Evolutionary conservation across 1,284 basidiomycete genomes (phyloP), one percentile per base, ranked within the genome.

Genomic region (Cryptococcus amylolentus): DNA sequence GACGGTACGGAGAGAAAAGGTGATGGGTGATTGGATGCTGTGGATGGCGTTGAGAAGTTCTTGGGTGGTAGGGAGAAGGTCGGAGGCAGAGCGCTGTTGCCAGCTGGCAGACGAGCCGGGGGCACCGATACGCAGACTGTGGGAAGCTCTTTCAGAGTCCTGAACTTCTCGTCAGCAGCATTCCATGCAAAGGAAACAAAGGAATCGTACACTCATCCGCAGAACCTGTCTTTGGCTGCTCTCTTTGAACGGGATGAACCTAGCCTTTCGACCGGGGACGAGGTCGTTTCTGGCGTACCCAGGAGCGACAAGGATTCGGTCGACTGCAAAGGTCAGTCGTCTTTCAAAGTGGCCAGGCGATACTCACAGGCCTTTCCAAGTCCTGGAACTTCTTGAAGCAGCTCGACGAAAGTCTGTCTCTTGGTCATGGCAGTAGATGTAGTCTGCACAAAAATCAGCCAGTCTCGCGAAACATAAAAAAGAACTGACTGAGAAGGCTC

Each of bases 301-400:
- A 13, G 66, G 60, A n/a, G 64, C 52, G 12, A 74, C 71, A 20
- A 62, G 41, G 2, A 74, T 61, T 38, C 67, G 58, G 57, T 76
- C 73, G 53, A 56, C 72, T 73, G 51, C 6, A 16, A 81, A 3
- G 84, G 66, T 86, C 84, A 35, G 82, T 55, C 83, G 81, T 18
- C 82, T 84, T 5, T 14, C 26, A 16, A 16, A 28, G 13, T 28
- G 41, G 13, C 6, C 2, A 35, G 18, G 46, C 10, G 14, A 45
- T 2, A 49, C 62, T 57, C 37, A 64, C 63, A 64, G 5, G 51
- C 55, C 35, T 52, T 48, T 5, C 72, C 72, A 16, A 75, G 56
- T 31, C 64, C 61, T 13, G 63, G 61, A 28, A 72, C 65, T 55
- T 72, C 67, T 26, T 66, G 55, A 26, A 69, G 50, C 9, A 75